These are phyloP conservation scores for Takashimella tepidaria DNA, from an alignment of 1,284 basidiomycete species.

Conservation along the genomic window DNA sequence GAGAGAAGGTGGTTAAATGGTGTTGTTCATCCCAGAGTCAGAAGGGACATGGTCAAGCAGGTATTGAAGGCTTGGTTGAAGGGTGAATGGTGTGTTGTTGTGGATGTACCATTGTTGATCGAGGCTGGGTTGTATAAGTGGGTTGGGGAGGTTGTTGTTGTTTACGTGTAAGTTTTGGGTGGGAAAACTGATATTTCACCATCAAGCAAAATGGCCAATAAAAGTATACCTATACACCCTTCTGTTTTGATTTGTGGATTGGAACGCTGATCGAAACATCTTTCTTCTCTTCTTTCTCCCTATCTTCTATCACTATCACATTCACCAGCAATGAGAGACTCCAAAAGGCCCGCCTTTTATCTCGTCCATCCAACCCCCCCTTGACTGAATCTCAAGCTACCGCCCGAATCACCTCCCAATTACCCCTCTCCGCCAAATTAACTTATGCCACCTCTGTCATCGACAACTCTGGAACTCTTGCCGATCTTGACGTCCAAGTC, in stretches of 20 bases:
- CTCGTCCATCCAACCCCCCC: conserved; percentile 58
- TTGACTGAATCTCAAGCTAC: conserved; percentile 55
- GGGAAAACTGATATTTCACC: too few species aligned
- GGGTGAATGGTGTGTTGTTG: conserved; percentile 71
- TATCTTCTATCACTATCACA: conserved; percentile 49
- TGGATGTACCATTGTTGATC: conserved; percentile 91
- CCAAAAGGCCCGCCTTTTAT: conserved; percentile 73
- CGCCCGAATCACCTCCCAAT: conserved; percentile 71
- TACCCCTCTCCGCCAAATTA: conserved; percentile 73
- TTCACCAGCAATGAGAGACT: conserved; percentile 55
- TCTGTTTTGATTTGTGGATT: neutral
- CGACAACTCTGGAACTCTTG: conserved; percentile 75
- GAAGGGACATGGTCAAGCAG: conserved; percentile 65
- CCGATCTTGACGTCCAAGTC: conserved; percentile 67
- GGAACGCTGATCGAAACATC: neutral
- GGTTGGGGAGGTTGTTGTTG: conserved; percentile 78
- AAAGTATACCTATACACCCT: neutral
- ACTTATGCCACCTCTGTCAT: conserved; percentile 78
- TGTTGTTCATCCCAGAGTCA: conserved; percentile 87
- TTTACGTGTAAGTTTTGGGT: conserved; percentile 62
- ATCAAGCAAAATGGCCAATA: too few species aligned
- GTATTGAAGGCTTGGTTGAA: conserved; percentile 68
- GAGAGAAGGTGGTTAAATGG: conserved; percentile 71
- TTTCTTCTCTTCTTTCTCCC: neutral
- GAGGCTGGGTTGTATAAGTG: conserved; percentile 83